A percentile compares a stretch with the other conserved stretches of the same genome.
phyloP scores from a whole-genome alignment of 2,329 filamentous ascomycete genomes.

The Phoma herbarum region DNA sequence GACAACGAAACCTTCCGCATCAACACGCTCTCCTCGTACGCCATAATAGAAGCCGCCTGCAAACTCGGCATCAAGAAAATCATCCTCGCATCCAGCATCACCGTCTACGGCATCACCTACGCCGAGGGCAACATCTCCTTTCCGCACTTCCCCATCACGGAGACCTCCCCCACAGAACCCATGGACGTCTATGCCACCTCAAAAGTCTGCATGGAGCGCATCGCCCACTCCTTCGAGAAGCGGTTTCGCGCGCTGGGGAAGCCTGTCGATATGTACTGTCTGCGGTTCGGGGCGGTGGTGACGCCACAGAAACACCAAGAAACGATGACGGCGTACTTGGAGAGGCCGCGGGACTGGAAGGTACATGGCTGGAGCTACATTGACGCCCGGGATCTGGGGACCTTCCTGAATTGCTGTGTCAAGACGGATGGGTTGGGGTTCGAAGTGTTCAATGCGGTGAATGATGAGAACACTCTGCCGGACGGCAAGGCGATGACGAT shows the following conservation, averaged over 20 bases:
- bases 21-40: constrained; percentile 56
- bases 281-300: constrained; percentile 68
- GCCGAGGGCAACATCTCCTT: constrained; percentile 65
- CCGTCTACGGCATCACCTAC: constrained; percentile 66
- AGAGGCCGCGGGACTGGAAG: constrained; percentile 59
- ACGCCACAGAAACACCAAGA: constrained; percentile 64
- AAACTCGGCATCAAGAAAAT: constrained; percentile 69
- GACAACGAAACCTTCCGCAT: constrained; percentile 66
- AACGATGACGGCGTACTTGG: constrained; percentile 60
- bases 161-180: constrained; percentile 65
- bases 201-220: constrained; percentile 66
- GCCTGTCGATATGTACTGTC: constrained; percentile 63
- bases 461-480: constrained; percentile 63
- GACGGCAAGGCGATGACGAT: constrained; percentile 50
- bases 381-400: constrained; percentile 67
- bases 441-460: constrained; percentile 70
- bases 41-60: constrained; percentile 68
- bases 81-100: constrained; percentile 66
- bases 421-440: constrained; percentile 65
- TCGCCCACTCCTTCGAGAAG: constrained; percentile 63
- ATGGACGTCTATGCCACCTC: constrained; percentile 68
- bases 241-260: constrained; percentile 52
- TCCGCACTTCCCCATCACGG: constrained; percentile 65
- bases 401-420: constrained; percentile 65
- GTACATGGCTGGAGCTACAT: constrained; percentile 69